Percentiles rank a stretch among this genome's conserved stretches.
Conservation (phyloP, 139 green algal species). For the Coelastrella sp. region DNA sequence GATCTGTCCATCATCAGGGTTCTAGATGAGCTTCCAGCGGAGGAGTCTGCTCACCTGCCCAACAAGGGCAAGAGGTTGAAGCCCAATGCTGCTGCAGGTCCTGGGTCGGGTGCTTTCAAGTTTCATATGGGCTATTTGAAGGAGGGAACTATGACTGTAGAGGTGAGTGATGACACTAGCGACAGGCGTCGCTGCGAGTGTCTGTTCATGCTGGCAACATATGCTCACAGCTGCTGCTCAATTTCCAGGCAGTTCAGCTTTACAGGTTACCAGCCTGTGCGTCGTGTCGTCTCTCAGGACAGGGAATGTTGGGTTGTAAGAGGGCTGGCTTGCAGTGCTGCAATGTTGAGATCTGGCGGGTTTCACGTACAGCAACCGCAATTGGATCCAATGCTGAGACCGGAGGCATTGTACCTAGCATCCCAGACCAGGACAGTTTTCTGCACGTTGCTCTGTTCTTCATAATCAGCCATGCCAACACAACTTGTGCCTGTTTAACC, state of each 20-base stretch:
- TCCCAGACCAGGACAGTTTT: too few relatives aligned
- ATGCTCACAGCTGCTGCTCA: too few relatives aligned
- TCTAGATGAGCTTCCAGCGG: constrained; percentile 40
- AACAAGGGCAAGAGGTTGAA: constrained; percentile 23
- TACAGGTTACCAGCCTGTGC: too few relatives aligned
- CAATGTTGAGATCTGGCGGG: too few relatives aligned
- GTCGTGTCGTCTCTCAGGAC: too few relatives aligned
- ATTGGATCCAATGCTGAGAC: too few relatives aligned
- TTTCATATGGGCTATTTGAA: constrained; percentile 57
- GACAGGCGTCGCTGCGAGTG: too few relatives aligned
- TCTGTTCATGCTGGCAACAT: too few relatives aligned
- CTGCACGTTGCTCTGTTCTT: neutral
- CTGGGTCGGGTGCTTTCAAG: neutral
- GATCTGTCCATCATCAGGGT: constrained; percentile 32
- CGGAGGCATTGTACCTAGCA: too few relatives aligned
- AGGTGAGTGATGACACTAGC: constrained; percentile 34
- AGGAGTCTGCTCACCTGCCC: constrained; percentile 30
- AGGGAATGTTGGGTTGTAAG: neutral
- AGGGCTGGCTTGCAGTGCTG: neutral
- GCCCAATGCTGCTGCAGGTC: neutral
- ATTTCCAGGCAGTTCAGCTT: too few relatives aligned
- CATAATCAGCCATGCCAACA: neutral
- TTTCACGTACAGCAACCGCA: too few relatives aligned
- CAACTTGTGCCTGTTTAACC: neutral
- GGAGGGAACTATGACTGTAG: constrained; percentile 73